A percentile compares a stretch with the other conserved stretches of the same genome.
Evolutionary conservation across 805 yeast genomes (phyloP).

Genomic region (Teunomyces stri): DNA sequence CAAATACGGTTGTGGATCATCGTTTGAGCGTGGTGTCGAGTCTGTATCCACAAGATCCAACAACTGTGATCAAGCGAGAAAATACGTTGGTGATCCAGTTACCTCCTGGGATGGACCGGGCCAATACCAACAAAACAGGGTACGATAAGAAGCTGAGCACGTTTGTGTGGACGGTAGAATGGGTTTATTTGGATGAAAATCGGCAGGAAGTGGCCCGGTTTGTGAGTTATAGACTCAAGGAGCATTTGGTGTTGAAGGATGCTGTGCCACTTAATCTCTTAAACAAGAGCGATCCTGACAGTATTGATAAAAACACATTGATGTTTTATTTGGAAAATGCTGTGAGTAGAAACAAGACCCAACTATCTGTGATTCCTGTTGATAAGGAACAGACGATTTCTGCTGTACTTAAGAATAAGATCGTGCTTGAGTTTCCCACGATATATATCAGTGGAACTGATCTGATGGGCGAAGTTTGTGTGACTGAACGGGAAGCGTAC

Average conservation of each 20-base stretch:
- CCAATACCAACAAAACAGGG: conserved; percentile 60
- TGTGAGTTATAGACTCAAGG: conserved; percentile 44
- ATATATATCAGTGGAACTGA: conserved; percentile 38
- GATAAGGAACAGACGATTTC: conserved; percentile 38
- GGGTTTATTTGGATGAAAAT: conserved; percentile 45
- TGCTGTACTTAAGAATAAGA: conserved; percentile 49
- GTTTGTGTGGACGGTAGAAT: conserved; percentile 80
- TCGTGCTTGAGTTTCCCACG: conserved; percentile 79
- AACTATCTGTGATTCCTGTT: conserved; percentile 35
- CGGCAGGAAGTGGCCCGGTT: conserved; percentile 29
- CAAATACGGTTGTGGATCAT: conserved; percentile 12
- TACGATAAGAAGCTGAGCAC: conserved; percentile 62
- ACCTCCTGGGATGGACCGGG: conserved; percentile 75
- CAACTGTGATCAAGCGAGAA: conserved; percentile 43
- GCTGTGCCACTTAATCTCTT: conserved; percentile 42
- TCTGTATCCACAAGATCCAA: conserved; percentile 25
- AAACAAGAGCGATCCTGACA: conserved; percentile 11
- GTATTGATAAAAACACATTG: conserved; percentile 24
- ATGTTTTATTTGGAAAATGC: conserved; percentile 35
- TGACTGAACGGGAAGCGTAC: conserved; percentile 4
- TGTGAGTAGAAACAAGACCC: conserved; percentile 8
- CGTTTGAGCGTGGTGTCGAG: conserved; percentile 20
- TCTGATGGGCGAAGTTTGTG: not conserved
- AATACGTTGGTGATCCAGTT: conserved; percentile 63
- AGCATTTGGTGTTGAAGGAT: conserved; percentile 30